Conservation (phyloP, 2,329 filamentous ascomycete genomes). For the Hypocrella siamensis region DNA sequence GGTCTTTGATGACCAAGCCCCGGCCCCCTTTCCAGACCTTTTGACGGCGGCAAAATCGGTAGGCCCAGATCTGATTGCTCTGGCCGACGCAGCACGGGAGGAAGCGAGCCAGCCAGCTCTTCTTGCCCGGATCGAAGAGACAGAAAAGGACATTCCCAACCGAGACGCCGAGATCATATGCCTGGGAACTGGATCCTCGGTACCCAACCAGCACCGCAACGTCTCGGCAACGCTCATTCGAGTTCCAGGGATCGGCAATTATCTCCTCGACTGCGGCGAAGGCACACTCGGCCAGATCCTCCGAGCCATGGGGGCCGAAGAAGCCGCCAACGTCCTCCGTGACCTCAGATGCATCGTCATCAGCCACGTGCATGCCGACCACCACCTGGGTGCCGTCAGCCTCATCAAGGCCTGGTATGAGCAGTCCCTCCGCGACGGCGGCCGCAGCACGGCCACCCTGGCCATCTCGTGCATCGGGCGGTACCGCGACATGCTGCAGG, state of each 20-base stretch:
- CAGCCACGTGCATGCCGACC: constrained; percentile 90
- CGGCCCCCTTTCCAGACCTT: constrained; percentile 29
- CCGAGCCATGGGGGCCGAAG: constrained; percentile 50
- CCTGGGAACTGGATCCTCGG: constrained; percentile 79
- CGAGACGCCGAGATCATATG: constrained; percentile 70
- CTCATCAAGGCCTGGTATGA: constrained; percentile 74
- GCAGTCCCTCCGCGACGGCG: constrained; percentile 20
- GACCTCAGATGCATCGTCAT: constrained; percentile 79
- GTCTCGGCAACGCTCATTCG: constrained; percentile 78
- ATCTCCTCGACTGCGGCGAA: constrained; percentile 84
- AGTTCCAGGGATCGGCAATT: constrained; percentile 73
- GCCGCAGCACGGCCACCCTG: constrained; percentile 28
- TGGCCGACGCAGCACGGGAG: constrained; percentile 34
- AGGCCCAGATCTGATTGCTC: constrained; percentile 25
- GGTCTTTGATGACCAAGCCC: constrained; percentile 27
- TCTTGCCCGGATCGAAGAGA: constrained; percentile 28
- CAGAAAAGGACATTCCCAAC: constrained; percentile 51
- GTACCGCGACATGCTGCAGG: constrained; percentile 63
- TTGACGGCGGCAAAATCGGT: constrained; percentile 27
- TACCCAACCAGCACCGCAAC: constrained; percentile 88
- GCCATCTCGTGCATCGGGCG: constrained; percentile 52
- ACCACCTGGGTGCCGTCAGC: constrained; percentile 73
- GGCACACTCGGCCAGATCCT: constrained; percentile 79
- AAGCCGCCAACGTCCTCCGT: constrained; percentile 55
- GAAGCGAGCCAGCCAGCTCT: constrained; percentile 28